Percentiles rank a stretch among this genome's conserved stretches.
These are phyloP conservation scores for Cystobasidium sp. DNA, from an alignment of 1,284 basidiomycete genomes.

Conservation along the genomic window DNA sequence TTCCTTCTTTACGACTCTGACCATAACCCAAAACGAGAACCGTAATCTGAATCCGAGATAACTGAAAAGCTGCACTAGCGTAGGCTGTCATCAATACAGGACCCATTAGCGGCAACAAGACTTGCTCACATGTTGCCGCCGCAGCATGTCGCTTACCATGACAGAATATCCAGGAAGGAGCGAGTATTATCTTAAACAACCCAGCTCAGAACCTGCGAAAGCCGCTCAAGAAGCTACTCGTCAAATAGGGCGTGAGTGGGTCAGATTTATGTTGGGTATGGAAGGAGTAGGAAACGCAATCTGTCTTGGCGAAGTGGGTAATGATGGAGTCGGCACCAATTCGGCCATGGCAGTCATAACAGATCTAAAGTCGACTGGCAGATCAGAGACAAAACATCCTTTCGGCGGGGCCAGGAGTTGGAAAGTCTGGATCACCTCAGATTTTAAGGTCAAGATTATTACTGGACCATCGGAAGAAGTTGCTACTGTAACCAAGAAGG, in stretches of 20 bases:
- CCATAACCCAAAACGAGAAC: too few species aligned
- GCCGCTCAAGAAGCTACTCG: background rate
- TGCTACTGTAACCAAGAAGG: background rate
- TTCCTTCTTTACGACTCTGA: background rate
- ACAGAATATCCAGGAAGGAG: background rate
- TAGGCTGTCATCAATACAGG: background rate
- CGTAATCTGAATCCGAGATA: background rate
- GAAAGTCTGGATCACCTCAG: background rate
- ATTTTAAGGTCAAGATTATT: background rate
- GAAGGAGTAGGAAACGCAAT: slow-evolving; percentile 1
- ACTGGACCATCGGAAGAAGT: background rate
- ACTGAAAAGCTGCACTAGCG: background rate
- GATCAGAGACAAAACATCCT: background rate
- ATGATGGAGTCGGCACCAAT: background rate
- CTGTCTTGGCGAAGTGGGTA: background rate
- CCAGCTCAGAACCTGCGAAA: background rate
- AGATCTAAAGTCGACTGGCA: background rate
- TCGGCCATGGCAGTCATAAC: background rate
- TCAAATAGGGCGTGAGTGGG: slow-evolving; percentile 3
- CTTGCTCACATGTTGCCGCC: background rate
- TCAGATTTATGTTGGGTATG: background rate
- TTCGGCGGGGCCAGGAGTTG: background rate
- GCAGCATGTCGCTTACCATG: background rate
- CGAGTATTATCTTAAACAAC: background rate
- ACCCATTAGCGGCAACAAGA: background rate